These are phyloP conservation scores for Aspergillus candidus DNA, from an alignment of 2,329 filamentous ascomycete genomes.

Conservation along the genomic window DNA sequence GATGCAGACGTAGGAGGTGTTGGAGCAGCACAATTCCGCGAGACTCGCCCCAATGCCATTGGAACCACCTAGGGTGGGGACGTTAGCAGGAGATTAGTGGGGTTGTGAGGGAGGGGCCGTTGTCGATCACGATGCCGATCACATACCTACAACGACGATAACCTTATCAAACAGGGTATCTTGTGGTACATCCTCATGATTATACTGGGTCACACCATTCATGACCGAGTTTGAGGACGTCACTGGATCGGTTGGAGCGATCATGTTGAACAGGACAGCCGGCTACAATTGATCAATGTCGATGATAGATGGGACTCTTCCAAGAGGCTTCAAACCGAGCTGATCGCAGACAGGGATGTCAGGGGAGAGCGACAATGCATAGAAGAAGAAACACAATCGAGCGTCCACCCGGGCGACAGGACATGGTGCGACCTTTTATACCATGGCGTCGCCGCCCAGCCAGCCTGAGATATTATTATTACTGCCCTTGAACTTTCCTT, in stretches of 20 bases:
- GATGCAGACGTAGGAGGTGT: constrained; percentile 40
- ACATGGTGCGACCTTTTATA: no score
- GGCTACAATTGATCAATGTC: no score
- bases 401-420: no score
- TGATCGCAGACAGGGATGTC: no score
- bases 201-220: constrained; percentile 10
- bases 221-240: constrained; percentile 7
- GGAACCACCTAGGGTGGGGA: constrained; percentile 30
- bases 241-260: constrained; percentile 13
- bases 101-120: neutral
- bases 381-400: no score
- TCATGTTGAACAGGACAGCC: constrained; percentile 8
- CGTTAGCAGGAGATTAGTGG: neutral
- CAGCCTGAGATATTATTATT: no score
- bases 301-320: no score
- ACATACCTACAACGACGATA: constrained; percentile 16
- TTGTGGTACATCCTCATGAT: constrained; percentile 5
- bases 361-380: no score
- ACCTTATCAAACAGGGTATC: constrained; percentile 16
- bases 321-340: no score
- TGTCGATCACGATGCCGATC: no score
- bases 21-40: constrained; percentile 34
- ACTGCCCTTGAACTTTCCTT: no score
- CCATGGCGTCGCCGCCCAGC: no score
- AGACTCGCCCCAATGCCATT: constrained; percentile 43